These are phyloP conservation scores for Kodamaea alishanica DNA, from an alignment of 1,139 yeast species.

Conservation along the genomic window DNA sequence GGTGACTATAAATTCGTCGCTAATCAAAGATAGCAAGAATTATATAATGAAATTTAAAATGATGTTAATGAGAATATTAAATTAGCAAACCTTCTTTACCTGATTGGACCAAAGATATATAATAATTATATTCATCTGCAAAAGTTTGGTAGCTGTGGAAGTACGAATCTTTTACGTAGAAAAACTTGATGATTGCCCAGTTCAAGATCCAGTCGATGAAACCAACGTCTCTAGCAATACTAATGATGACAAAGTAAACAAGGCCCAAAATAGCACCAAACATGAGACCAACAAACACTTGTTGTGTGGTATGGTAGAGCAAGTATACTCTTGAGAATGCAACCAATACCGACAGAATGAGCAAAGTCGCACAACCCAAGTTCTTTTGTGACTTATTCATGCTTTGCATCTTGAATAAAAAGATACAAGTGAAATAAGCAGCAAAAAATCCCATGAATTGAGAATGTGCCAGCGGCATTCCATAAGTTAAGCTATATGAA, in stretches of 20 bases:
- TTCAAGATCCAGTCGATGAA: slow-evolving; percentile 54
- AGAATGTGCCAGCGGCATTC: slow-evolving; percentile 97
- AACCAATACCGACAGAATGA: slow-evolving; percentile 44
- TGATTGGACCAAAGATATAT: not conserved
- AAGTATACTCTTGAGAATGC: slow-evolving; percentile 75
- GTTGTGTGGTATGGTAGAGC: slow-evolving; percentile 68
- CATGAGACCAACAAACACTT: slow-evolving; percentile 68
- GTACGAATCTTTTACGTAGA: slow-evolving; percentile 58
- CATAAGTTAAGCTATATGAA: slow-evolving; percentile 60
- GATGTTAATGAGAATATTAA: not conserved
- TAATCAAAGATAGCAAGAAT: too few species aligned
- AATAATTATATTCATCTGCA: slow-evolving; percentile 31
- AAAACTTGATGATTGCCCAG: slow-evolving; percentile 43
- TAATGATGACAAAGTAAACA: slow-evolving; percentile 51
- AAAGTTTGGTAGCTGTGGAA: slow-evolving; percentile 41
- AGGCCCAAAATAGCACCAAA: slow-evolving; percentile 62
- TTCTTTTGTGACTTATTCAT: slow-evolving; percentile 20
- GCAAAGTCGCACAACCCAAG: slow-evolving; percentile 22
- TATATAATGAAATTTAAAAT: not conserved
- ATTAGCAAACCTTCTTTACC: not conserved
- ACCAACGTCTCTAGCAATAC: slow-evolving; percentile 56
- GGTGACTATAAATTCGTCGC: too few species aligned
- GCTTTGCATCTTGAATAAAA: slow-evolving; percentile 28
- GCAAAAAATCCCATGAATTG: slow-evolving; percentile 91
- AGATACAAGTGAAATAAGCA: slow-evolving; percentile 52